A percentile compares a stretch with the other conserved stretches of the same genome.
These are phyloP conservation scores for Fusarium nematophilum DNA, from an alignment of 2,329 filamentous ascomycete species.

Conservation along the genomic window DNA sequence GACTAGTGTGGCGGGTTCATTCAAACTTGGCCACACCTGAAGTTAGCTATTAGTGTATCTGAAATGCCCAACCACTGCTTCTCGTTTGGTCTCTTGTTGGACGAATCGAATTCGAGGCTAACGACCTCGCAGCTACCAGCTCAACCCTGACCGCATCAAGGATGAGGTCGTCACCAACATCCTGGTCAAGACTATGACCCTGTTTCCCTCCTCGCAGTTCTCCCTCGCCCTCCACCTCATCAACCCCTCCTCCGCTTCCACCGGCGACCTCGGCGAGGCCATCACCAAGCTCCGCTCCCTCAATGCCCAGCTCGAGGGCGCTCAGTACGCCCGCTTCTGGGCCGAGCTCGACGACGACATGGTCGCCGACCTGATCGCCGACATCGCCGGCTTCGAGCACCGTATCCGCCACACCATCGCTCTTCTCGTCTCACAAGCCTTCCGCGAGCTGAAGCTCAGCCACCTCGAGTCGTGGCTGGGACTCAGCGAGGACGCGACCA, in stretches of 20 bases:
- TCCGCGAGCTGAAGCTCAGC: conserved; percentile 75
- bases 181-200: conserved; percentile 96
- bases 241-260: conserved; percentile 76
- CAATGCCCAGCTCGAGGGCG: conserved; percentile 87
- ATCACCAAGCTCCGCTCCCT: conserved; percentile 87
- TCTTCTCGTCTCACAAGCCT: conserved; percentile 83
- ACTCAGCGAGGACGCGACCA: conserved; percentile 72
- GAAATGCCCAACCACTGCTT: conserved; percentile 54
- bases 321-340: conserved; percentile 95
- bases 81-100: neutral
- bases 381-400: conserved; percentile 95
- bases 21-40: conserved; percentile 63
- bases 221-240: conserved; percentile 93
- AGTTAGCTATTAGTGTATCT: conserved; percentile 81
- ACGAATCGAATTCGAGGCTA: conserved; percentile 31
- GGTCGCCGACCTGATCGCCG: conserved; percentile 94
- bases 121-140: conserved; percentile 82
- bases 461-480: conserved; percentile 83
- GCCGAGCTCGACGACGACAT: conserved; percentile 93
- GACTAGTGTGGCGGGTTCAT: conserved; percentile 70
- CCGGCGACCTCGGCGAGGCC: conserved; percentile 86
- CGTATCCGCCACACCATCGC: conserved; percentile 91
- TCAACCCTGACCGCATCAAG: conserved; percentile 97
- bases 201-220: conserved; percentile 97
- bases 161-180: conserved; percentile 99